Conservation (phyloP, 2,329 filamentous ascomycete genomes). For the Corniculantispora saksenae region DNA sequence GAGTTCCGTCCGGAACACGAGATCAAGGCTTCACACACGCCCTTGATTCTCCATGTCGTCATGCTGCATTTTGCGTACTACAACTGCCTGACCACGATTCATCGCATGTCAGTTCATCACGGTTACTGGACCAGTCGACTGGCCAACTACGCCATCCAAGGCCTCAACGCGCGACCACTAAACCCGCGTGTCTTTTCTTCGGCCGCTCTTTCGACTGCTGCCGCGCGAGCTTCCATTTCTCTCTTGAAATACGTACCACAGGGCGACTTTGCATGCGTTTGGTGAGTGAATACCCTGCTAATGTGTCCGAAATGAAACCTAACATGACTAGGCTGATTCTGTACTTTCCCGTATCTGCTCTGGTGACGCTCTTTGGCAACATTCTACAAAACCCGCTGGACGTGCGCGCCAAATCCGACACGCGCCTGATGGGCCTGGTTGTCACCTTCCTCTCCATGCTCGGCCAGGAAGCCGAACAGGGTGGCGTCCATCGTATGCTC, state of each 20-base stretch:
- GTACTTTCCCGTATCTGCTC: slow-evolving; percentile 93
- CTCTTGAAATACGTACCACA: slow-evolving; percentile 95
- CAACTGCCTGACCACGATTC: slow-evolving; percentile 95
- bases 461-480: slow-evolving; percentile 84
- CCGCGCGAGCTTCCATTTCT: slow-evolving; percentile 88
- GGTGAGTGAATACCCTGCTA: slow-evolving; percentile 60
- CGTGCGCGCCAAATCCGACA: slow-evolving; percentile 81
- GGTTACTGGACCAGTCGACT: slow-evolving; percentile 97
- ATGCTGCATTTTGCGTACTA: slow-evolving; percentile 97
- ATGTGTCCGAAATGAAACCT: slow-evolving; percentile 30
- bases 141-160: slow-evolving; percentile 93
- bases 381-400: slow-evolving; percentile 95
- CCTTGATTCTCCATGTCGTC: slow-evolving; percentile 90
- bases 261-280: slow-evolving; percentile 91
- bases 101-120: slow-evolving; percentile 97
- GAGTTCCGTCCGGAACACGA: slow-evolving; percentile 98
- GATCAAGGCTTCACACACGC: slow-evolving; percentile 89
- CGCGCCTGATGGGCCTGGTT: slow-evolving; percentile 87
- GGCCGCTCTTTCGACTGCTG: slow-evolving; percentile 87
- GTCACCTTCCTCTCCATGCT: slow-evolving; percentile 89
- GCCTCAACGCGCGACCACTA: slow-evolving; percentile 83
- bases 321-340: slow-evolving; percentile 68
- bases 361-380: slow-evolving; percentile 94
- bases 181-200: slow-evolving; percentile 95
- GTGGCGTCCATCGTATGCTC: slow-evolving; percentile 90